These are phyloP conservation scores for Calocera viscosa DNA, from an alignment of 768 basidiomycete species.

Conservation along the genomic window DNA sequence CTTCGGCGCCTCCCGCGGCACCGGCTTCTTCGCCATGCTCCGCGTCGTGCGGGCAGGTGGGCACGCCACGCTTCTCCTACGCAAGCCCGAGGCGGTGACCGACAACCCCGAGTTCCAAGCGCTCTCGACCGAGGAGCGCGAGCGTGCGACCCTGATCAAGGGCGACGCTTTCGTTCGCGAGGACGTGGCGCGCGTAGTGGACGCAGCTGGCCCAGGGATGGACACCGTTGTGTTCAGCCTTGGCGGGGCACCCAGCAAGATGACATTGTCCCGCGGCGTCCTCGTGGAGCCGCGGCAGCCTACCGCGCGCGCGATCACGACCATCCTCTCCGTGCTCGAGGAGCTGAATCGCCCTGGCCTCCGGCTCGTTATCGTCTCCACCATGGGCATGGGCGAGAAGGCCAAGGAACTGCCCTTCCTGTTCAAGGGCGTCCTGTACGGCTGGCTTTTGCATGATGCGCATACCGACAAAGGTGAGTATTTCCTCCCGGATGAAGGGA, in stretches of 20 bases:
- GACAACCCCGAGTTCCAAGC: constrained; percentile 25
- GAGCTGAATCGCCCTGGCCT: constrained; percentile 27
- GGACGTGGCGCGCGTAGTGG: constrained; percentile 45
- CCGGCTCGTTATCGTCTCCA: constrained; percentile 42
- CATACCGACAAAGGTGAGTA: constrained; percentile 42
- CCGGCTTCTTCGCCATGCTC: constrained; percentile 28
- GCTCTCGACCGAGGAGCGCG: not conserved
- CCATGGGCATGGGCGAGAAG: constrained; percentile 39
- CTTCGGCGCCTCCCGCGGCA: constrained; percentile 33
- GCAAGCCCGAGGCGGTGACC: constrained; percentile 36
- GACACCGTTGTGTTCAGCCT: constrained; percentile 51
- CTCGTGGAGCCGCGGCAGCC: constrained; percentile 43
- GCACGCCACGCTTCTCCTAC: constrained; percentile 51
- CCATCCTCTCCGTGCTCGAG: constrained; percentile 29
- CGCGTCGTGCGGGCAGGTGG: constrained; percentile 33
- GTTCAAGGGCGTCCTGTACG: constrained; percentile 38
- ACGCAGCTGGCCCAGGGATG: constrained; percentile 32
- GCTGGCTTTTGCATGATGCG: constrained; percentile 33
- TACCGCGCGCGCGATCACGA: constrained; percentile 45
- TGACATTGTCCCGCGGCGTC: constrained; percentile 39
- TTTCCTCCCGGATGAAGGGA: not conserved
- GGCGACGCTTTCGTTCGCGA: constrained; percentile 47
- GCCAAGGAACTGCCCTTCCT: constrained; percentile 37
- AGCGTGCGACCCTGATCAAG: constrained; percentile 40
- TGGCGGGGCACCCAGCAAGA: constrained; percentile 41